Base-by-base conservation (phyloP, 2,329 filamentous ascomycete species). In the Colletotrichum sp. region DNA sequence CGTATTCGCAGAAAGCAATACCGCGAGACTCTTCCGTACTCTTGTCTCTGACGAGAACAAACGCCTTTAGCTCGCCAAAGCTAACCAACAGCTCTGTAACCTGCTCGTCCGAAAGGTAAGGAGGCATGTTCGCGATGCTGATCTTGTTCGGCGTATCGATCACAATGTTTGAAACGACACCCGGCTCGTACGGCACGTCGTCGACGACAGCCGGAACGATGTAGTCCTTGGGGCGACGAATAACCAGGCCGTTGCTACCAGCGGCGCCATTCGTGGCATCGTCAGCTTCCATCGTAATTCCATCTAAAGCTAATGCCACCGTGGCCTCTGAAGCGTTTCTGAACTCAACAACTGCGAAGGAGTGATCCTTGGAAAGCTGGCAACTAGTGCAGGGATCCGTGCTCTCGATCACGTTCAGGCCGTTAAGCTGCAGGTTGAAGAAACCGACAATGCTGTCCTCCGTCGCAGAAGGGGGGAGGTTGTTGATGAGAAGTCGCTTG, bases 391-490 rank as follows among this genome's bases (percentile, higher is more conserved):
- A 99, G 44, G 96, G 96, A 81, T 99, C 96, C 63, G 91, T 90
- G 78, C 92, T 93, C 79, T 95, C 93, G 69, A 98, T 92, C 44
- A 98, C 94, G 81, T 99, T 99, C 63, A 99, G 88, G n/a, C 96
- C 96, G 81, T 99, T 99, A 68, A 99, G 91, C 84, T 99, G 96
- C 28, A 98, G 89, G 82, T 99, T 99, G 90, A 99, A 98, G 87
- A 98, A 99, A 26, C 92, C 90, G 76, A 94, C 87, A 55, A 99
- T 84, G 77, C 87, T 88, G 69, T 98, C 96, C 76, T 98, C 95
- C 16, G 92, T 95, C n/a, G 91, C 90, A 28, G 88, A 90, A 3
- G 90, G 81, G 3, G 96, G 94, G 16, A 99, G 86, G 82, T 98
- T 98, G 86, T 95, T 93, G 34, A 96, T 92, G 79, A 99, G 92